Evolutionary conservation across 2,329 filamentous ascomycete species (phyloP), one percentile per base, ranked within the genome.

Genomic region (Cytospora leucostoma): DNA sequence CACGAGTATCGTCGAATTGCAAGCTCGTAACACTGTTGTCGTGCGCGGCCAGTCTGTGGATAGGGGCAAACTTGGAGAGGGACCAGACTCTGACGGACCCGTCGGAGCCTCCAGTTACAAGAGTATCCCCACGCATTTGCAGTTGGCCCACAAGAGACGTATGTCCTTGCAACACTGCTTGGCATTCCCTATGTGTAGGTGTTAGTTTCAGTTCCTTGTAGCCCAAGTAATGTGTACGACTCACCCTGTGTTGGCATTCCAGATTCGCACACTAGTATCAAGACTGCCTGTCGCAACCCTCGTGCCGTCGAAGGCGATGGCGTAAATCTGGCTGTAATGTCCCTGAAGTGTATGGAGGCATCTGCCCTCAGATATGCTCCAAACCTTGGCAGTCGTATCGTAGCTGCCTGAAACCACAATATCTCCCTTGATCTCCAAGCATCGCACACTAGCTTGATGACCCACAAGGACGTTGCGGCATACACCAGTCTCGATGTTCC

Each of bases 261-360:
- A 99, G 67, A 99, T 96, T 67, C 95, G 85, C 33, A 99, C 94
- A 70, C 94, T 97, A 4, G 95, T 99, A 76, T 99, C 95, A 66
- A 99, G 80, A 75, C 93, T 97, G 58, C 95, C 95, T 11, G 95
- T 99, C 40, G 96, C 94, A 63, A 99, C 93, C 67, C 93, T 86
- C 69, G 89, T 88, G 47, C 95, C 95, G 74, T 99, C 95, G 76
- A 98, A 99, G 1, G 95, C 95, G 73, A 99, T 96, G 21, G 95
- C 95, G 74, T 99, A 99, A 64, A 99, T 99, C 74, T 99, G 95
- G 74, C 94, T 98, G 77, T 97, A 99, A 76, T 99, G 95, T 0
- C 95, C 95, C 52, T 90, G 88, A 47, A 99, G 82, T 0, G 93
- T 97, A 69, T 94, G 89, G 61, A 98, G 80, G 75, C 95, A 99